Evolutionary conservation across 768 basidiomycete genomes (phyloP), one percentile per base, ranked within the genome.

Genomic region (Asterophora parasitica): DNA sequence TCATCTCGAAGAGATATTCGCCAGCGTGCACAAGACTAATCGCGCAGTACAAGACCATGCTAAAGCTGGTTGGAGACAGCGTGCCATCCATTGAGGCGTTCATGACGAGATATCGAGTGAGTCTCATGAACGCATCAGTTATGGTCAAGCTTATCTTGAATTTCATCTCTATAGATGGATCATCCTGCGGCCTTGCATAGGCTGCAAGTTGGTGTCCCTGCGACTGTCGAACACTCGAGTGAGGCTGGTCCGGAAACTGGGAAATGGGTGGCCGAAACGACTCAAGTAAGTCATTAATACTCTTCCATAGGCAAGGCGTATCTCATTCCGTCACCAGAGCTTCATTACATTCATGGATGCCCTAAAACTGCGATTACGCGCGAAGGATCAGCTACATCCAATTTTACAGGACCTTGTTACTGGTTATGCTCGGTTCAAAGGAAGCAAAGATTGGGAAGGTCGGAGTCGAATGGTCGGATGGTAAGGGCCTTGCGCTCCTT

Each of bases 281-380:
- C 95, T 0, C 91, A 95, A 78, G 94, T 90, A 30, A 38, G 65
- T 58, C 11, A 37, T n/a, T 15, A 35, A 23, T 34, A 27, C 3
- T 35, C 42, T 41, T 4, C 11, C 13, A n/a, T 37, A 8, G 3
- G 32, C 1, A 20, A 37, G 27, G 15, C 34, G 19, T 8, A 1
- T 4, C 42, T 57, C 1, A 48, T 28, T 4, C 37, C 40, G 33
- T 37, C n/a, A 48, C 1, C 58, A 97, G 92, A 88, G 84, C 63
- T 99, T 98, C 53, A 98, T 99, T 55, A 98, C 95, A 0, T 94
- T 98, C 55, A 96, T 98, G 91, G 96, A 99, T 57, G 95, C 93
- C 1, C 75, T 98, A 20, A 94, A 93, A 61, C 74, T 98, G 42
- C 83, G 87, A 8, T 70, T 97, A 57, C 81, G 92, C n/a, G 95